phyloP scores from a whole-genome alignment of 306 rosid genomes.

The Coriaria nepalensis region DNA sequence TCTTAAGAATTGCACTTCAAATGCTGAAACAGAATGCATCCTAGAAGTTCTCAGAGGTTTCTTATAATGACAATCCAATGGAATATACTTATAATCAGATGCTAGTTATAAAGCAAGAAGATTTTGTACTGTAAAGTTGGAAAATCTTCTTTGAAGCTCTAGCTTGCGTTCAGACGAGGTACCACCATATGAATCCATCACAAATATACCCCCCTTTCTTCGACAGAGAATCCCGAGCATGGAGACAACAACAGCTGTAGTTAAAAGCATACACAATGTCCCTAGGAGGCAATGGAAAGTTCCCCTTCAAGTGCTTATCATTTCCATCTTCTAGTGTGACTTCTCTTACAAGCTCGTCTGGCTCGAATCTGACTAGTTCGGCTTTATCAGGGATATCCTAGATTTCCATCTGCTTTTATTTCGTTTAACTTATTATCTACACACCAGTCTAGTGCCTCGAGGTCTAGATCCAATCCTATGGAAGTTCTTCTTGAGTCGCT shows the following conservation, averaged over 20 bases:
- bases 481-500: conserved; percentile 70
- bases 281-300: conserved; percentile 35
- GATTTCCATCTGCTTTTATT: conserved; percentile 58
- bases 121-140: conserved; percentile 65
- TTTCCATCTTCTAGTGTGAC: conserved; percentile 29
- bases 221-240: conserved; percentile 59
- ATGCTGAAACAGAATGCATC: too few relatives aligned
- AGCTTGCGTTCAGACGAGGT: conserved; percentile 71
- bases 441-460: conserved; percentile 78
- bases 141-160: conserved; percentile 70
- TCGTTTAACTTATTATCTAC: conserved; percentile 56
- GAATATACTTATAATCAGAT: too few relatives aligned
- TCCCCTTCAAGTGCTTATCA: conserved; percentile 23
- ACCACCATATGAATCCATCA: conserved; percentile 93
- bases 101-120: too few relatives aligned
- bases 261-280: conserved; percentile 87
- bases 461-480: conserved; percentile 72
- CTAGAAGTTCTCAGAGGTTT: too few relatives aligned
- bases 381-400: conserved; percentile 64
- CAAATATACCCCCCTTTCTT: conserved; percentile 69
- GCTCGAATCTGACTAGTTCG: conserved; percentile 33
- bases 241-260: conserved; percentile 95
- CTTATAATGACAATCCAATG: too few relatives aligned
- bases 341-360: conserved; percentile 31
- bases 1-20: too few relatives aligned